Evolutionary conservation across 176 grass and related monocot genomes (phyloP).

Genomic region (Triticum aestivum): IWGSC_CS_RefSeq_v2.1 NC_057811.1:430644959-430645458

Average conservation of each 20-base stretch:
- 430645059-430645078: not conserved
- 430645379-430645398: constrained; percentile 26
- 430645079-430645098: not conserved
- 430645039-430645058: no score
- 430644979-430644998: not conserved
- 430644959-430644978: not conserved
- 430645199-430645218: not conserved
- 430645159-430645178: not conserved
- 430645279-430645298: constrained; percentile 1
- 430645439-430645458: not conserved
- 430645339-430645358: constrained; percentile 36
- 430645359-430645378: not conserved
- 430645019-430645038: not conserved
- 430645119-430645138: no score
- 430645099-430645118: not conserved
- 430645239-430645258: constrained; percentile 38
- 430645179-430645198: not conserved
- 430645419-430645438: not conserved
- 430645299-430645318: not conserved
- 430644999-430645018: no score
- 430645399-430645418: not conserved
- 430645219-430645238: constrained; percentile 26
- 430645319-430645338: constrained; percentile 2
- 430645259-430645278: constrained; percentile 14
- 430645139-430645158: not conserved